phyloP scores from a whole-genome alignment of 1,139 yeast genomes.

The Candida pseudocylindracea region DNA sequence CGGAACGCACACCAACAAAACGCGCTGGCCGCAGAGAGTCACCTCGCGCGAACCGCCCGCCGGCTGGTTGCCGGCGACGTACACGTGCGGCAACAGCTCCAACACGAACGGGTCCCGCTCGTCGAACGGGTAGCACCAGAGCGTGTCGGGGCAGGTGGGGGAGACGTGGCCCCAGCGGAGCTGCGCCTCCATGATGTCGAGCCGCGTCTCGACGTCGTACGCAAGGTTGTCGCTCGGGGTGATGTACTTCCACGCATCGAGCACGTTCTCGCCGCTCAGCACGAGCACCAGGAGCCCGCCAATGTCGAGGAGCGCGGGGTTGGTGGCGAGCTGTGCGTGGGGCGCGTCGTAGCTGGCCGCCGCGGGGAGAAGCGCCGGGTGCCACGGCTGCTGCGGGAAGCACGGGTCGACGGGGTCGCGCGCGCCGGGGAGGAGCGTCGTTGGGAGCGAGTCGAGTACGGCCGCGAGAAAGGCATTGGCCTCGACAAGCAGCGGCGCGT shows the following conservation, averaged over 20 bases:
- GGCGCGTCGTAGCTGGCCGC: background rate
- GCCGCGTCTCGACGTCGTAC: slow-evolving; percentile 6
- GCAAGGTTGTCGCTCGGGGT: slow-evolving; percentile 4
- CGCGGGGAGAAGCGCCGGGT: slow-evolving; percentile 36
- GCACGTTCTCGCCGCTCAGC: slow-evolving; percentile 67
- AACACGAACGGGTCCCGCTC: slow-evolving; percentile 66
- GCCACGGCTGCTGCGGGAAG: slow-evolving; percentile 80
- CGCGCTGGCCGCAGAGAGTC: slow-evolving; percentile 10
- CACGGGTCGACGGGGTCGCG: slow-evolving; percentile 68
- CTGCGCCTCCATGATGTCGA: slow-evolving; percentile 43
- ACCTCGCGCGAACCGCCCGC: slow-evolving; percentile 21
- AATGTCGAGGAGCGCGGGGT: slow-evolving; percentile 45
- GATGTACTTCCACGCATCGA: slow-evolving; percentile 52
- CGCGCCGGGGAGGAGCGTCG: slow-evolving; percentile 68
- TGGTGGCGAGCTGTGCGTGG: slow-evolving; percentile 17
- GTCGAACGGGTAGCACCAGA: slow-evolving; percentile 75
- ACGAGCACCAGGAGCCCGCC: slow-evolving; percentile 39
- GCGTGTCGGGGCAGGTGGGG: slow-evolving; percentile 94
- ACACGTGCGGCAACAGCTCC: slow-evolving; percentile 59
- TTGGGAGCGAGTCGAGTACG: slow-evolving; percentile 36
- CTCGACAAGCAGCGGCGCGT: slow-evolving; percentile 14
- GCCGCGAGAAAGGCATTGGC: slow-evolving; percentile 41
- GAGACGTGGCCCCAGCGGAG: slow-evolving; percentile 70
- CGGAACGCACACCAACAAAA: slow-evolving; percentile 50
- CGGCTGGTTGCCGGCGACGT: slow-evolving; percentile 71